phyloP scores from a whole-genome alignment of 257 asterid genomes.

The Anisodus tanguticus region DNA sequence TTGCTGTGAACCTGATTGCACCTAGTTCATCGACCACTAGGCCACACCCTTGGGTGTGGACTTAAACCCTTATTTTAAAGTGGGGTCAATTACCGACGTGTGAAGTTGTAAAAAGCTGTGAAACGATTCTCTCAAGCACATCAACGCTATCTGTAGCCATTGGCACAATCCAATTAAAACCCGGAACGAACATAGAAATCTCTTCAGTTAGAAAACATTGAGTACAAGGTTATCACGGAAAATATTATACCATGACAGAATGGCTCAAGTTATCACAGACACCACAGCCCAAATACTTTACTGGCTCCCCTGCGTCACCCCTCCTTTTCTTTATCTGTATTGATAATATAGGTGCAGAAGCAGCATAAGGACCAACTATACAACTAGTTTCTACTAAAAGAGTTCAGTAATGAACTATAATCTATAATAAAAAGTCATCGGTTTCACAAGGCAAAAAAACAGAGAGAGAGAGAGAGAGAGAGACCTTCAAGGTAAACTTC shows the following conservation, averaged over 20 bases:
- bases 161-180: slow-evolving; percentile 42
- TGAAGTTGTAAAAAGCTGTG: slow-evolving; percentile 79
- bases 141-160: slow-evolving; percentile 79
- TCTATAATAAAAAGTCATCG: background rate
- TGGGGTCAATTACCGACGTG: slow-evolving; percentile 60
- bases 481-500: slow-evolving; percentile 87
- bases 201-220: background rate
- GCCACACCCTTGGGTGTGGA: background rate
- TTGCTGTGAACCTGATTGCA: background rate
- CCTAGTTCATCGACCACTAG: background rate
- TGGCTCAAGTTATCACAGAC: slow-evolving; percentile 93
- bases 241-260: slow-evolving; percentile 67
- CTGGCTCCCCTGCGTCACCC: slow-evolving; percentile 85
- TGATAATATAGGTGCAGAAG: background rate
- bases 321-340: slow-evolving; percentile 84
- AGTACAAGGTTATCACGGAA: slow-evolving; percentile 16
- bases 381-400: background rate
- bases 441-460: background rate
- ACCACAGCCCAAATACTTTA: slow-evolving; percentile 93
- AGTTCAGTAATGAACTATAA: background rate
- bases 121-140: slow-evolving; percentile 78
- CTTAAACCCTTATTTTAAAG: background rate
- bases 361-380: background rate
- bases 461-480: background rate
- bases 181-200: background rate